A percentile compares a stretch with the other conserved stretches of the same genome.
Evolutionary conservation across 2,329 filamentous ascomycete species (phyloP).

Genomic region (Tetracladium maxilliforme): DNA sequence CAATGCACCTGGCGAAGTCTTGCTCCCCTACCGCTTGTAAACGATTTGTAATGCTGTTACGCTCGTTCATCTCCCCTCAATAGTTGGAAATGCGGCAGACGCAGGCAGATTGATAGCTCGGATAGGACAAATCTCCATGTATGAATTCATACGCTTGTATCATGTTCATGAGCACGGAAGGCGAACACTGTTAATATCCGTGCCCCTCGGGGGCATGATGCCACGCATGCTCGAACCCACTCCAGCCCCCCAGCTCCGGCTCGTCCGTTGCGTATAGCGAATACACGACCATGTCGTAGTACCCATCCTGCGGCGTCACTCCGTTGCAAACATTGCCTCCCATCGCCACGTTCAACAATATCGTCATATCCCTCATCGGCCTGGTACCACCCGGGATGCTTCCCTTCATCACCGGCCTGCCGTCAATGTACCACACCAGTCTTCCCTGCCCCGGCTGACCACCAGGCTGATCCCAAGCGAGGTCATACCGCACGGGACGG

Average conservation of each 20-base stretch:
- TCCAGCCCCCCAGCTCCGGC: constrained; percentile 39
- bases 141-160: too few species aligned
- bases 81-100: too few species aligned
- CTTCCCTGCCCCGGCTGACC: constrained; percentile 27
- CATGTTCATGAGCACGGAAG: too few species aligned
- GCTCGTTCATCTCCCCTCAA: too few species aligned
- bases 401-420: constrained; percentile 39
- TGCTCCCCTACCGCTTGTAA: constrained; percentile 1
- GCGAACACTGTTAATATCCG: too few species aligned
- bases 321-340: constrained; percentile 42
- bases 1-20: constrained; percentile 35
- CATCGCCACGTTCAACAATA: constrained; percentile 47
- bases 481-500: constrained; percentile 35
- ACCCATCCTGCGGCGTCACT: constrained; percentile 31
- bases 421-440: constrained; percentile 45
- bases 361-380: constrained; percentile 36
- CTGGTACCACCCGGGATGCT: constrained; percentile 34
- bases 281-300: constrained; percentile 40
- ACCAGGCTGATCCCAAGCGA: constrained; percentile 37
- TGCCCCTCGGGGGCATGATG: constrained; percentile 9
- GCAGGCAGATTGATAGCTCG: too few species aligned
- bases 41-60: too few species aligned
- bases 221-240: constrained; percentile 36
- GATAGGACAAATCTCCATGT: too few species aligned
- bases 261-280: constrained; percentile 34